Conservation (phyloP, 148 eudicot genomes). For the Spergularia bocconei region DNA sequence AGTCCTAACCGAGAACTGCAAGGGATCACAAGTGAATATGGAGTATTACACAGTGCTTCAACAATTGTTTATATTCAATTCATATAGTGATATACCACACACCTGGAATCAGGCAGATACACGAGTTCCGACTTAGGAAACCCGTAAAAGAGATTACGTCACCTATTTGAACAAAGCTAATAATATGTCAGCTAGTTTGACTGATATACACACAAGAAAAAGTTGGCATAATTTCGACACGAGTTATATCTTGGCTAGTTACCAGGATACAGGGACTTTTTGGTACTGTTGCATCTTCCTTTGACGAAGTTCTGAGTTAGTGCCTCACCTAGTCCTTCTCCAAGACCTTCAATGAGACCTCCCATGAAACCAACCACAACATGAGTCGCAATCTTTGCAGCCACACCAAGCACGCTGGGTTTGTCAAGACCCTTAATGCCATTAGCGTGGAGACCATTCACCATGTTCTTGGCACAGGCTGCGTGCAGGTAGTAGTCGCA, state of each 20-base stretch:
- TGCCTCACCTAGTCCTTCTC: conserved; percentile 62
- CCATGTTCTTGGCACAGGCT: conserved; percentile 52
- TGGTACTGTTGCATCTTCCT: conserved; percentile 23
- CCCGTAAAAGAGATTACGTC: background rate
- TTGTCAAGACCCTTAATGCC: conserved; percentile 38
- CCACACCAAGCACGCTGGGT: conserved; percentile 37
- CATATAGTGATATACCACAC: too few relatives aligned
- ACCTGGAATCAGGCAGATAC: background rate
- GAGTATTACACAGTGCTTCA: too few relatives aligned
- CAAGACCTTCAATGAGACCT: conserved; percentile 55
- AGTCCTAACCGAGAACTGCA: too few relatives aligned
- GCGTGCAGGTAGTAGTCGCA: conserved; percentile 63
- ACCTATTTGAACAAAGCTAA: too few relatives aligned
- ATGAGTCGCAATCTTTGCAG: conserved; percentile 46
- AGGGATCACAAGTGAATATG: too few relatives aligned
- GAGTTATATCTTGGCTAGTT: background rate
- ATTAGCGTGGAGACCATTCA: conserved; percentile 49
- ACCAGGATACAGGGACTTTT: conserved; percentile 5
- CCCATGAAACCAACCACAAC: conserved; percentile 49
- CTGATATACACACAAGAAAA: too few relatives aligned
- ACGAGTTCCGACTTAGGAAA: background rate
- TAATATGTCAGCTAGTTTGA: too few relatives aligned
- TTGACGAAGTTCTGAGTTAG: conserved; percentile 39
- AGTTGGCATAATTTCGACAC: background rate
- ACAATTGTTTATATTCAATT: too few relatives aligned